Evolutionary conservation across 257 asterid species (phyloP), one percentile per base, ranked within the genome.

Genomic region (Solanum chmielewskii): DNA sequence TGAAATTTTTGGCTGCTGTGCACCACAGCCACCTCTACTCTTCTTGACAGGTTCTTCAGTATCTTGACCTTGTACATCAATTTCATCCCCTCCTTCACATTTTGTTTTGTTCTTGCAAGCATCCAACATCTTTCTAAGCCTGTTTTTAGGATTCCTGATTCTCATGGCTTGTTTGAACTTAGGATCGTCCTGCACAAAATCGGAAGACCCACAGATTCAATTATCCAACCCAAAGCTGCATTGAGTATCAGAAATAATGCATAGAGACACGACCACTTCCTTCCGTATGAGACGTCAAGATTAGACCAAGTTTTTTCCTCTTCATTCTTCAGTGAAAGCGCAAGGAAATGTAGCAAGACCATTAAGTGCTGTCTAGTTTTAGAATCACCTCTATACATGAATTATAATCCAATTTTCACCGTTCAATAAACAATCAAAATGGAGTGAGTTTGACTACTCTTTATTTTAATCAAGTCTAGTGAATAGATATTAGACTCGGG

Each of bases 11-110:
- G 99, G 99, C 90, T 96, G 99, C 92, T 94, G 98, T 84, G 99
- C 96, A 90, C 99, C 99, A 90, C 99, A 97, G 84, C 99, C 99
- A 88, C 99, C 99, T 87, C 94, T 91, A 86, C 89, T 42, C 93
- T 94, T 97, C 94, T 93, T 95, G 85, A 90, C 89, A 12, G 97
- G 96, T 89, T 93, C 98, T 11, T 95, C 99, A 81, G 97, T 9
- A 88, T 93, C 98, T 84, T 93, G 98, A 68, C 92, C 91, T 80
- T 92, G 96, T 87, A 83, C 92, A 75, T 95, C 98, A 85, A 97
- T 95, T 76, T 97, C 99, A 74, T 97, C 98, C 59, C 98, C 99
- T 44, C 99, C 99, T 64, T 94, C 99, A 85, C 99, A 97, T 87
- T 94, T 97, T 83, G 91, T 71, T 92, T 94, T 97, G 92, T 93